Percentiles rank a stretch among this genome's conserved stretches.
Evolutionary conservation across 345 rosid species (phyloP).

Genomic region (Carallia brachiata): DNA sequence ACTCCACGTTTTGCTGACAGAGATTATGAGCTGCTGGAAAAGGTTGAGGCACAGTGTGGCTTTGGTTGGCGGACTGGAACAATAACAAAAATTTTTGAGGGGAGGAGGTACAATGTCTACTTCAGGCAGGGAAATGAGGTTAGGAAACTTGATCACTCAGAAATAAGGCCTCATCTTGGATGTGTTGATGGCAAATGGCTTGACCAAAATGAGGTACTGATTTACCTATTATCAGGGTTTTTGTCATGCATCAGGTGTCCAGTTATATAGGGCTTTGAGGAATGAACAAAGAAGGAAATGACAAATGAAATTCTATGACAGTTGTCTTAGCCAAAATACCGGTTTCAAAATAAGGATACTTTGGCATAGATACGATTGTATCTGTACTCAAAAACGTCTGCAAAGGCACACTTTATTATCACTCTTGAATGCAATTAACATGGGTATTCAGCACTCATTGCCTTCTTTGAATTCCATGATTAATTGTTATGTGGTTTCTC

Average conservation of each 20-base stretch:
- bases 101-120: slow-evolving; percentile 40
- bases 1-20: slow-evolving; percentile 29
- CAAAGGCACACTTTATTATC: too few species aligned
- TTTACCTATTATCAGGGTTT: slow-evolving; percentile 1
- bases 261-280: not conserved
- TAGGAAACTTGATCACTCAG: slow-evolving; percentile 29
- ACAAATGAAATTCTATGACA: too few species aligned
- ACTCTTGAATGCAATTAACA: too few species aligned
- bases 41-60: slow-evolving; percentile 42
- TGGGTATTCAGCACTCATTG: too few species aligned
- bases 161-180: slow-evolving; percentile 55
- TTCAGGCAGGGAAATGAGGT: slow-evolving; percentile 41
- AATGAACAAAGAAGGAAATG: not conserved
- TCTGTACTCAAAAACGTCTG: too few species aligned
- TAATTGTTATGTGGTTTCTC: too few species aligned
- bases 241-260: not conserved
- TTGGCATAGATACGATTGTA: too few species aligned
- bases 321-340: too few species aligned
- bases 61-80: slow-evolving; percentile 59
- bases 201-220: slow-evolving; percentile 36
- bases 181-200: slow-evolving; percentile 61
- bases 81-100: slow-evolving; percentile 44
- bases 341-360: too few species aligned
- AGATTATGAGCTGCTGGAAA: slow-evolving; percentile 45
- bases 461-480: too few species aligned